Evolutionary conservation across 495 filamentous ascomycete species (phyloP), one percentile per base, ranked within the genome.

Genomic region (Talaromyces nanjingensis): DNA sequence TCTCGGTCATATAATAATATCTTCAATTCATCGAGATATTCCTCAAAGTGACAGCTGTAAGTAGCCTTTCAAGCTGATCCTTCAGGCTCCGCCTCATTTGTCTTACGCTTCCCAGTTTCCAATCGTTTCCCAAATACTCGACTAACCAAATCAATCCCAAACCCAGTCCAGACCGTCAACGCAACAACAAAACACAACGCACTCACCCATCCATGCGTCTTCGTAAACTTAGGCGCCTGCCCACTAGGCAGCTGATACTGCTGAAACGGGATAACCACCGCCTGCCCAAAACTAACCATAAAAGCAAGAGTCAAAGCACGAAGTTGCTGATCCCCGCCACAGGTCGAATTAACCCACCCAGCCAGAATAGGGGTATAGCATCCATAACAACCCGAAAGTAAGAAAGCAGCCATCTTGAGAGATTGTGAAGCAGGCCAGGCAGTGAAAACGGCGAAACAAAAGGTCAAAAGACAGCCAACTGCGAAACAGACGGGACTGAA

Each of bases 231-330:
- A 4, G 45, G 45, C 7, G 45, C 45, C 18, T 49, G 14, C 14
- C 60, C 42, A 37, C 63, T 67, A 12, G 65, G 62, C 6, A 67
- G 64, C 33, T 65, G 63, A 7, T 31, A 52, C 31, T 67, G 65
- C 34, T 67, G 65, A 45, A 65, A 67, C 2, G 63, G 63, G 20
- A 65, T 68, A 0, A 66, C 66, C 55, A 70, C 64, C 52, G 66
- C 66, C 11, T 49, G 64, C 33, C 64, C 68, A 37, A 70, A 47
- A 33, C 59, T 63, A 31, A 64, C 63, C 66, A 70, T 68, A 16
- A 70, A 68, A 18, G 65, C 64, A n/a, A 65, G 37, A 2, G 61
- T 65, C 42, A 70, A 64, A 9, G 68, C 68, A 55, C 66, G 52
- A 7, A 70, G 31, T 31, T 70, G 66, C 9, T 65, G 64, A 47